These are phyloP conservation scores for Apiospora kogelbergensis DNA, from an alignment of 2,329 filamentous ascomycete species.

Conservation along the genomic window DNA sequence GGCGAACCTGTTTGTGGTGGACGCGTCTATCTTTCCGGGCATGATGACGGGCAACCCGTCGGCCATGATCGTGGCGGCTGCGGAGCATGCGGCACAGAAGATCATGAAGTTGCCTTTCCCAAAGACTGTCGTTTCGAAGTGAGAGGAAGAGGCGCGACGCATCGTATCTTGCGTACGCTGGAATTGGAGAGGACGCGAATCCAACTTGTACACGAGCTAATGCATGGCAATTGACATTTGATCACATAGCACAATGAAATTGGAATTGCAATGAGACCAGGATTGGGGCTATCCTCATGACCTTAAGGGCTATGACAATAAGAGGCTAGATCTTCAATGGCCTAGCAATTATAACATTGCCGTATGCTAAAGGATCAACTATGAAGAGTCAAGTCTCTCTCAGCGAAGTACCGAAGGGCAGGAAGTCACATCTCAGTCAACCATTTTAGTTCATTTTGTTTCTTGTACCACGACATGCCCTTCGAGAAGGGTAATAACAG, in stretches of 20 bases:
- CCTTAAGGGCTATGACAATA: too few relatives aligned
- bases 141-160: not conserved
- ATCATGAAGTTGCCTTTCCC: constrained; percentile 21
- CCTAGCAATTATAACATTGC: too few relatives aligned
- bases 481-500: constrained; percentile 46
- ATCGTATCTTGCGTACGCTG: too few relatives aligned
- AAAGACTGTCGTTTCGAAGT: not conserved
- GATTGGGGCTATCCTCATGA: too few relatives aligned
- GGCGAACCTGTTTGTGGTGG: constrained; percentile 68
- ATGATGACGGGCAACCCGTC: constrained; percentile 67
- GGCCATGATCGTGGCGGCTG: constrained; percentile 39
- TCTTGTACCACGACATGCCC: constrained; percentile 39
- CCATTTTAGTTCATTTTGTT: not conserved
- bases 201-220: too few relatives aligned
- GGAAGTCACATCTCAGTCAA: constrained; percentile 46
- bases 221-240: not conserved
- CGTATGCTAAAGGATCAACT: too few relatives aligned
- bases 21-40: constrained; percentile 69
- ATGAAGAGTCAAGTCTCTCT: too few relatives aligned
- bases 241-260: not conserved
- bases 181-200: not conserved
- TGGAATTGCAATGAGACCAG: too few relatives aligned
- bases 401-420: constrained; percentile 44
- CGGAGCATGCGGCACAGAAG: constrained; percentile 37
- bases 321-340: too few relatives aligned